A percentile compares a stretch with the other conserved stretches of the same genome.
These are phyloP conservation scores for Epichloe elymi DNA, from an alignment of 2,329 filamentous ascomycete species.

Conservation along the genomic window DNA sequence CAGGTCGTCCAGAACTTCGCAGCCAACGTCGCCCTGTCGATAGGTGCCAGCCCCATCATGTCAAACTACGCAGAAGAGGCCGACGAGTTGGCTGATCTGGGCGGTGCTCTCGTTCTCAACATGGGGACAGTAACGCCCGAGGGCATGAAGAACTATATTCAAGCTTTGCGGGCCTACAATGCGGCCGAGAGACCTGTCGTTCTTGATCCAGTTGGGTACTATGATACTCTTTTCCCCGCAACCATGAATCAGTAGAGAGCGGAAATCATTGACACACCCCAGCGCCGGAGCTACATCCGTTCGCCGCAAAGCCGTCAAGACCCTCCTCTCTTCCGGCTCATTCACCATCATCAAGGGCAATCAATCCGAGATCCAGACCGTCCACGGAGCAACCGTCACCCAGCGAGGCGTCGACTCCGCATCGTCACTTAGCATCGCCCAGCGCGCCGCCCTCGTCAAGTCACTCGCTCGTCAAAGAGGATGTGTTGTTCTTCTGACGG, in stretches of 20 bases:
- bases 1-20: constrained; percentile 83
- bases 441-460: constrained; percentile 48
- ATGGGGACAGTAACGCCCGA: constrained; percentile 85
- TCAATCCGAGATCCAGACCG: constrained; percentile 70
- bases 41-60: constrained; percentile 91
- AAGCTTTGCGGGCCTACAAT: constrained; percentile 75
- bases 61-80: constrained; percentile 77
- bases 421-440: constrained; percentile 40
- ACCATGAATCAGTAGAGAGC: too few species aligned
- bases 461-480: constrained; percentile 56
- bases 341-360: constrained; percentile 91
- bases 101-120: constrained; percentile 75
- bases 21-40: constrained; percentile 73
- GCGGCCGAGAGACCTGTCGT: constrained; percentile 59
- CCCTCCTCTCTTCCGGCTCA: constrained; percentile 59
- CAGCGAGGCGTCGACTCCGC: constrained; percentile 81
- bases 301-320: constrained; percentile 56
- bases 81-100: constrained; percentile 60
- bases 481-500: constrained; percentile 72
- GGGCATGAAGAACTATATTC: constrained; percentile 55
- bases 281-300: constrained; percentile 67
- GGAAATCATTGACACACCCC: neutral
- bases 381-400: constrained; percentile 39
- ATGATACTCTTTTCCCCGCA: constrained; percentile 3
- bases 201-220: constrained; percentile 75